Percentiles rank a stretch among this genome's conserved stretches.
These are phyloP conservation scores for Aspergillus cristatus DNA, from an alignment of 495 filamentous ascomycete genomes.

Conservation along the genomic window DNA sequence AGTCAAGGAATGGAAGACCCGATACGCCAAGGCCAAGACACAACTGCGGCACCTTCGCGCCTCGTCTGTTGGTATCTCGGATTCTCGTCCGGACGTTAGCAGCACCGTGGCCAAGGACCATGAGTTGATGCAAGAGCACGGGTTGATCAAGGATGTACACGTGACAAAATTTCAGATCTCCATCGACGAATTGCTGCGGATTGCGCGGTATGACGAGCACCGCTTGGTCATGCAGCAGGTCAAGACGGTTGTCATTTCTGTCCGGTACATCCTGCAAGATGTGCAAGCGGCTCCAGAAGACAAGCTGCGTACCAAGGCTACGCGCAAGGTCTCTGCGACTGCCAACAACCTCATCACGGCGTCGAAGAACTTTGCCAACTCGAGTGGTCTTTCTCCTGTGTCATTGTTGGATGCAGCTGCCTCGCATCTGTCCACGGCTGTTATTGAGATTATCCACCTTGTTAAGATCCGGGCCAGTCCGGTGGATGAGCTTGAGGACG, in stretches of 20 bases:
- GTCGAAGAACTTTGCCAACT: slow-evolving; percentile 75
- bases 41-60: slow-evolving; percentile 75
- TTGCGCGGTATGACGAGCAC: slow-evolving; percentile 63
- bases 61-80: slow-evolving; percentile 63
- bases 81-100: slow-evolving; percentile 52
- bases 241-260: slow-evolving; percentile 69
- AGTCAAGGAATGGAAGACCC: slow-evolving; percentile 77
- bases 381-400: slow-evolving; percentile 84
- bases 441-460: slow-evolving; percentile 73
- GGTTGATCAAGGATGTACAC: slow-evolving; percentile 80
- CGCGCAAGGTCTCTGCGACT: slow-evolving; percentile 72
- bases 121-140: slow-evolving; percentile 60
- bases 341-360: slow-evolving; percentile 95
- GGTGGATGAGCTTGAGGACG: slow-evolving; percentile 64
- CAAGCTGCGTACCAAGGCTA: slow-evolving; percentile 53
- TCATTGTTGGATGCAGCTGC: slow-evolving; percentile 90
- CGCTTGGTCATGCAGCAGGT: slow-evolving; percentile 65
- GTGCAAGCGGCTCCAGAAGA: slow-evolving; percentile 48
- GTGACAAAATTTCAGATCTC: slow-evolving; percentile 93
- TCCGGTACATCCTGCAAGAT: slow-evolving; percentile 73
- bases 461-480: slow-evolving; percentile 78
- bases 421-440: slow-evolving; percentile 76
- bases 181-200: slow-evolving; percentile 83
- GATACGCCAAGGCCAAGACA: slow-evolving; percentile 79
- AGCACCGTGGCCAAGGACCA: slow-evolving; percentile 55